These are phyloP conservation scores for Rhizopus stolonifer DNA, from an alignment of 371 early-diverging fungal species.

Conservation along the genomic window DNA sequence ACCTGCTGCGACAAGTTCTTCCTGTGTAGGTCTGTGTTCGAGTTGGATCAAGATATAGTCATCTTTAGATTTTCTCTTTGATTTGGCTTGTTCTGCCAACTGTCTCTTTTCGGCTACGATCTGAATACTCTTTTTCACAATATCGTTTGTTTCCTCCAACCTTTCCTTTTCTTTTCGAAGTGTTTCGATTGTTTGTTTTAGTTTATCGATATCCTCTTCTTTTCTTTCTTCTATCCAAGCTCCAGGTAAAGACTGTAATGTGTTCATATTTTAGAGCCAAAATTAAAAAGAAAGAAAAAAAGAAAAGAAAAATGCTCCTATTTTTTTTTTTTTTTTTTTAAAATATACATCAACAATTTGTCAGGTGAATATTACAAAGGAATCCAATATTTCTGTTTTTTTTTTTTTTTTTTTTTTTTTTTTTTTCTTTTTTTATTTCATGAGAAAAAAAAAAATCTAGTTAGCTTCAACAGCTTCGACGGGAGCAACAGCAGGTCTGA, in stretches of 20 bases:
- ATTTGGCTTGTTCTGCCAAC: constrained; percentile 10
- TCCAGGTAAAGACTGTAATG: constrained; percentile 29
- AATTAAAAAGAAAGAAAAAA: constrained; percentile 7
- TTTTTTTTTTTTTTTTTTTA: not conserved
- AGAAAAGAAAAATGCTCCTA: constrained; percentile 8
- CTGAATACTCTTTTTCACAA: constrained; percentile 44
- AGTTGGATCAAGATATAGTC: constrained; percentile 8
- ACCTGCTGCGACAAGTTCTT: constrained; percentile 22
- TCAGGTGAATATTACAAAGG: no score
- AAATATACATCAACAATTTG: not conserved
- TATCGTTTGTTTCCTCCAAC: constrained; percentile 40
- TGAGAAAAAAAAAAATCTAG: not conserved
- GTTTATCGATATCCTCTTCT: constrained; percentile 23
- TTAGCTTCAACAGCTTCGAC: constrained; percentile 37
- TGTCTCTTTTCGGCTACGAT: constrained; percentile 37
- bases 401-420: no score
- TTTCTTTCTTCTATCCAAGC: constrained; percentile 36
- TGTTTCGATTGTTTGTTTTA: constrained; percentile 36
- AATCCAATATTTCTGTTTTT: no score
- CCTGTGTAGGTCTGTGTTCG: constrained; percentile 17
- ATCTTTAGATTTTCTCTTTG: constrained; percentile 8
- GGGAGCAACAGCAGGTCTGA: constrained; percentile 54
- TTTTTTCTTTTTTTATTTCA: no score
- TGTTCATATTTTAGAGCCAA: constrained; percentile 3
- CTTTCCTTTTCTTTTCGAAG: constrained; percentile 36